A percentile compares a stretch with the other conserved stretches of the same genome.
Evolutionary conservation across 148 eudicot genomes (phyloP).

Genomic region (Persicaria maculosa): DNA sequence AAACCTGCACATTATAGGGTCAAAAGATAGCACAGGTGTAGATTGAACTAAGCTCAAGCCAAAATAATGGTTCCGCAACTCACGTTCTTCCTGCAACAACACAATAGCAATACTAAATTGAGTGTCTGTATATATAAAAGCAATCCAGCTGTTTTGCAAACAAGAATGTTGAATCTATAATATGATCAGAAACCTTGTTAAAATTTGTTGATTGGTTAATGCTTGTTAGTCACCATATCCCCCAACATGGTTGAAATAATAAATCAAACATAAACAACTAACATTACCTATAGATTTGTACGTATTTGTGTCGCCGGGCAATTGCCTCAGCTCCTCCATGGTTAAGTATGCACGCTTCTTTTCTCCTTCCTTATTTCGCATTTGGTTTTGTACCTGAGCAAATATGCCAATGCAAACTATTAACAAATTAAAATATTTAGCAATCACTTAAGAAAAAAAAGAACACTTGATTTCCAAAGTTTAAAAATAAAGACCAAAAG

Average conservation of each 20-base stretch:
- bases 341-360: slow-evolving; percentile 93
- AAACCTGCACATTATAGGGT: slow-evolving; percentile 41
- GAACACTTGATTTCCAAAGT: not conserved
- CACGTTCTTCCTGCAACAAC: slow-evolving; percentile 87
- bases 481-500: not conserved
- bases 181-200: not conserved
- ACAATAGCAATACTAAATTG: not conserved
- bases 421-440: not conserved
- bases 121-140: not conserved
- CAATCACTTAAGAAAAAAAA: no score
- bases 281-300: slow-evolving; percentile 79
- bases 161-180: not conserved
- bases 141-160: not conserved
- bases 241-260: not conserved
- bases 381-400: slow-evolving; percentile 67
- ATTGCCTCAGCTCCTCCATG: slow-evolving; percentile 75
- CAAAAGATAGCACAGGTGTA: not conserved
- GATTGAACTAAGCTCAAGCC: slow-evolving; percentile 16
- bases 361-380: slow-evolving; percentile 78
- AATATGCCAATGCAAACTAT: slow-evolving; percentile 2
- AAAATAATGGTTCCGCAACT: slow-evolving; percentile 29
- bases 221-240: slow-evolving; percentile 1
- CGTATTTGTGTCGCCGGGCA: slow-evolving; percentile 87
- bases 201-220: not conserved
- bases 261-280: not conserved